These are phyloP conservation scores for Ogataea angusta DNA, from an alignment of 805 yeast genomes.

Conservation along the genomic window DNA sequence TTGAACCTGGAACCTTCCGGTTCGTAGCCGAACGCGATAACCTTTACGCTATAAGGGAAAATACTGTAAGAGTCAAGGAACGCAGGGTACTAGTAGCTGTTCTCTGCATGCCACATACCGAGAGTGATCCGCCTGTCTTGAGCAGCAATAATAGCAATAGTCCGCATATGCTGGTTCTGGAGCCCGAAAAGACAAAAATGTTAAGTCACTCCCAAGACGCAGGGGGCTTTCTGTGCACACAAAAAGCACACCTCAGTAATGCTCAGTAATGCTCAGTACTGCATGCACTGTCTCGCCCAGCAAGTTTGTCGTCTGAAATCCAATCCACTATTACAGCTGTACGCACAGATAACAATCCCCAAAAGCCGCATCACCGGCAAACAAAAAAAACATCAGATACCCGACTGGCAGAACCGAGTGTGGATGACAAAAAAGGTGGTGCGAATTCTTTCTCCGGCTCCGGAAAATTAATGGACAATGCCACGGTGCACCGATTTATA, in stretches of 20 bases:
- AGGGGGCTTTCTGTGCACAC: too few species aligned
- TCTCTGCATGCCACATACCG: neutral
- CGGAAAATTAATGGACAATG: neutral
- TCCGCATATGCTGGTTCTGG: neutral
- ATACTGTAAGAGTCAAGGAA: slow-evolving; percentile 1
- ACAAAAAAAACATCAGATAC: neutral
- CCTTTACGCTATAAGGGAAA: slow-evolving; percentile 33
- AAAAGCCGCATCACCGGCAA: neutral
- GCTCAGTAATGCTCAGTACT: too few species aligned
- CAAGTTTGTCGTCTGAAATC: neutral
- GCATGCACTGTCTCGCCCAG: neutral
- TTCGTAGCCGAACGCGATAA: slow-evolving; percentile 35
- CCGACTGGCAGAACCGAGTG: neutral
- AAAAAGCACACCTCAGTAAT: too few species aligned
- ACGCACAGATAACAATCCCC: neutral
- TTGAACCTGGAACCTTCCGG: slow-evolving; percentile 48
- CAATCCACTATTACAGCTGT: neutral
- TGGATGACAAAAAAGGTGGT: neutral
- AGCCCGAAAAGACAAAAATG: neutral
- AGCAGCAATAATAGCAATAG: neutral
- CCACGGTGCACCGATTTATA: neutral
- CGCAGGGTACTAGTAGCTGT: too few species aligned
- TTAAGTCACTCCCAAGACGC: too few species aligned
- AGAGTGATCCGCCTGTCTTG: neutral
- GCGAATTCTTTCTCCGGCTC: neutral